Base-by-base conservation (phyloP, 768 basidiomycete species). In the Rhizopogon vesiculosus region DNA sequence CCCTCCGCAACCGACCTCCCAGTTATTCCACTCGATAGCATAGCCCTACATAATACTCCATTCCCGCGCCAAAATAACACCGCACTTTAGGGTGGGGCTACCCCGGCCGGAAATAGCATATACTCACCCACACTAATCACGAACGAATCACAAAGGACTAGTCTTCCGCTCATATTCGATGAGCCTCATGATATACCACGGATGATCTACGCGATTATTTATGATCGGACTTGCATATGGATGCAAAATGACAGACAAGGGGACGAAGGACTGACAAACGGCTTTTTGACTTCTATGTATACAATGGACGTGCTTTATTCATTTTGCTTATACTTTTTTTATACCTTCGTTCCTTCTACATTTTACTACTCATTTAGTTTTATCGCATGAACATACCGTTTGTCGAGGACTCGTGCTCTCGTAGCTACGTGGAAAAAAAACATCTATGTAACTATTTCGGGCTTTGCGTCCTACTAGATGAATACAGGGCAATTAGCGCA, bases 21-120 rank as follows among this genome's bases (percentile, higher is more conserved):
- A 63, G 42, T 62, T 71, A 56, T 70, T 69, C 52, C 69, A 70
- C 42, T 68, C 70, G 16, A 59, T 70, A 66, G 68, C 70, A 63
- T 70, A 70, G 45, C 51, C 43, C 16, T 16, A 41, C 28, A 52
- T 39, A 18, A 16, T 66, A 64, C 62, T 68, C 42, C 28, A 28
- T 42, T 15, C 53, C 44, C 40, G n/a, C 22, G 40, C 55, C 51
- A 62, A 68, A 69, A 55, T 2, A 53, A 54, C 56, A 29, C 43
- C 28, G 53, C 58, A 28, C 19, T 16, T 25, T 25, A 25, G 56
- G 33, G 45, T 28, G 16, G 8, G 60, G 55, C 57, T 35, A 46
- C 28, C n/a, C 38, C 55, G 61, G 56, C 54, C 54, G 49, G 31
- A 56, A 51, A 22, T 71, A 72, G 62, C 56, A 64, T 72, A 71